Base-by-base conservation (phyloP, 164 flowering plant genomes). In the Berberis thunbergii region DNA sequence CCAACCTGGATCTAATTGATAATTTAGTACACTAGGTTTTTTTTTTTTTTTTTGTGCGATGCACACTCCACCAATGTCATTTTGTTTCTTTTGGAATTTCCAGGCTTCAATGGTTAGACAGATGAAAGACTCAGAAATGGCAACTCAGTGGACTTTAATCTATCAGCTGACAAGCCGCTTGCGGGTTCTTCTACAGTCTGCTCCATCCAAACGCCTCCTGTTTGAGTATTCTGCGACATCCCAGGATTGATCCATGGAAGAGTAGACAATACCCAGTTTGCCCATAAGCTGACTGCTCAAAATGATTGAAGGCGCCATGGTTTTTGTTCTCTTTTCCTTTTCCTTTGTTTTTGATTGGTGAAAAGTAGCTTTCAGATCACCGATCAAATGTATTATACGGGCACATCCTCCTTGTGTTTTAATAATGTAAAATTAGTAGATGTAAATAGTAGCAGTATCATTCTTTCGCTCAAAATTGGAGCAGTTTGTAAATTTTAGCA, bases 111-210 rank as follows among this genome's bases (percentile, higher is more conserved):
- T 95, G 11, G 89, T 91, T n/a, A 78, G 97, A 72, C 96, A 91
- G 74, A 89, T 91, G 90, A 95, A 87, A 75, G 99, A 95, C 54
- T 84, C 99, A 4, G 99, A 94, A 75, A 87, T 89, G 97, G 96
- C 99, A 49, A 83, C 88, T 84, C 99, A 91, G 64, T 89, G 95
- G 91, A 94, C 97, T 26, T 75, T 94, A 72, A 87, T 80, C 54
- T 91, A 91, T 73, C 94, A 85, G 79, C 91, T 95, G 6, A 89
- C 99, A 63, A 91, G 97, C 79, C 97, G 99, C 48, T 72, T 95
- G 12, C 79, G 99, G 9, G 84, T 95, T 49, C 92, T 91, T 61
- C 84, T 95, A 1, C 97, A 95, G 54, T 93, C 96, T 59, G 81
- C 94, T 61, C 96, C 97, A 49, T 81, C 88, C 7, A 86, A 86